Conservation (phyloP, 1,284 basidiomycete species). For the Papiliotrema nemorosa region DNA sequence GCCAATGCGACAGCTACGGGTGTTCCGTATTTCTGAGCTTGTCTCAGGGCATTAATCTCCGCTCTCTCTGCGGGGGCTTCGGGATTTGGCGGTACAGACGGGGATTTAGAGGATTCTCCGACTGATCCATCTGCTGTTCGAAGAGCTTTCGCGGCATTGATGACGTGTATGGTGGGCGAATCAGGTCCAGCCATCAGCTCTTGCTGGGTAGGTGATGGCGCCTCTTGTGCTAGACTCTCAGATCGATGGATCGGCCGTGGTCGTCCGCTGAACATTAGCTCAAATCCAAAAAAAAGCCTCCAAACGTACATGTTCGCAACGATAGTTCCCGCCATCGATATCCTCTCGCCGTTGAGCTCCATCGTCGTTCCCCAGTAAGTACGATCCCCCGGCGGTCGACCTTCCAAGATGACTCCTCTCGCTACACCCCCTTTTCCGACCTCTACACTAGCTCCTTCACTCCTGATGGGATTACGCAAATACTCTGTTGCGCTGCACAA, state of each 20-base stretch:
- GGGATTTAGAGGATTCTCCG: neutral
- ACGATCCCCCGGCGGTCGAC: constrained; percentile 16
- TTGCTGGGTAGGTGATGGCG: neutral
- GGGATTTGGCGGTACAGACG: neutral
- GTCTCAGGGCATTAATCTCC: constrained; percentile 34
- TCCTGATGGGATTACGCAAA: constrained; percentile 29
- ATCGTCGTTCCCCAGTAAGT: constrained; percentile 31
- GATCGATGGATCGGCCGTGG: neutral
- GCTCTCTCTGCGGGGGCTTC: constrained; percentile 8
- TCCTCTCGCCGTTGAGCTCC: too few relatives aligned
- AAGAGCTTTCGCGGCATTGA: neutral
- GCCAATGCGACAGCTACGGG: constrained; percentile 39
- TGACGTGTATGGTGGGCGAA: neutral
- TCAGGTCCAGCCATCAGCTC: neutral
- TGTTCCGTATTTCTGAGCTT: constrained; percentile 34
- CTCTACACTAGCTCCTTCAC: constrained; percentile 36
- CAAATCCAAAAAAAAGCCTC: neutral
- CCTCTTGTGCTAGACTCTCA: neutral
- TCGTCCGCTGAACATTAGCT: neutral
- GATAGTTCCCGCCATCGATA: constrained; percentile 37
- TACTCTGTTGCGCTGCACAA: constrained; percentile 32
- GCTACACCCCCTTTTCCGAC: constrained; percentile 39
- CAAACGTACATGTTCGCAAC: constrained; percentile 22
- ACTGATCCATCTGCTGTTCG: neutral
- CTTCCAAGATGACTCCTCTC: constrained; percentile 42